These are phyloP conservation scores for Cercospora brassicicola DNA, from an alignment of 2,329 filamentous ascomycete species.

Conservation along the genomic window DNA sequence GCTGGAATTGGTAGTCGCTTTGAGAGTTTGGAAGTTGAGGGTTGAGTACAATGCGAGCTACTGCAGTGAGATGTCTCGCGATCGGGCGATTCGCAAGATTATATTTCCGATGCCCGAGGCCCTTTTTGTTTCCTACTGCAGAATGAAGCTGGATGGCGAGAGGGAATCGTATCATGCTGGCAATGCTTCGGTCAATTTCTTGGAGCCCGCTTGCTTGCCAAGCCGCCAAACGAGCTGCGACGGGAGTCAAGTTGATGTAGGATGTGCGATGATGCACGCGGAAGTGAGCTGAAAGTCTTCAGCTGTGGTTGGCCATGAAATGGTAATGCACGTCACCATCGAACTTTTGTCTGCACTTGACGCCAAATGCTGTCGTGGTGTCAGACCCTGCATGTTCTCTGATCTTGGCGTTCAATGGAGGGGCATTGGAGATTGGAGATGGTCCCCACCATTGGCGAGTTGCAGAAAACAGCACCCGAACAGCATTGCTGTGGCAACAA, in stretches of 20 bases:
- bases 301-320: background rate
- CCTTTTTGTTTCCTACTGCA: background rate
- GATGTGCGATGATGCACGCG: background rate
- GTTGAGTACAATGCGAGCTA: background rate
- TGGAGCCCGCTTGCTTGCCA: background rate
- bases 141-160: background rate
- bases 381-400: background rate
- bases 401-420: background rate
- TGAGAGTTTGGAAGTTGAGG: constrained; percentile 35
- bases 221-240: background rate
- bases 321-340: background rate
- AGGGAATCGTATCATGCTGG: background rate
- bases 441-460: background rate
- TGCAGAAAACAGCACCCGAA: background rate
- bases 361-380: background rate
- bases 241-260: background rate
- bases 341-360: background rate
- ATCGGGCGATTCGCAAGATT: background rate
- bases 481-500: background rate
- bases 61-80: background rate
- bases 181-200: background rate
- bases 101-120: background rate
- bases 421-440: background rate
- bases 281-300: background rate
- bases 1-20: constrained; percentile 48